phyloP scores from a whole-genome alignment of 306 rosid genomes.

The Citrullus amarus region DNA sequence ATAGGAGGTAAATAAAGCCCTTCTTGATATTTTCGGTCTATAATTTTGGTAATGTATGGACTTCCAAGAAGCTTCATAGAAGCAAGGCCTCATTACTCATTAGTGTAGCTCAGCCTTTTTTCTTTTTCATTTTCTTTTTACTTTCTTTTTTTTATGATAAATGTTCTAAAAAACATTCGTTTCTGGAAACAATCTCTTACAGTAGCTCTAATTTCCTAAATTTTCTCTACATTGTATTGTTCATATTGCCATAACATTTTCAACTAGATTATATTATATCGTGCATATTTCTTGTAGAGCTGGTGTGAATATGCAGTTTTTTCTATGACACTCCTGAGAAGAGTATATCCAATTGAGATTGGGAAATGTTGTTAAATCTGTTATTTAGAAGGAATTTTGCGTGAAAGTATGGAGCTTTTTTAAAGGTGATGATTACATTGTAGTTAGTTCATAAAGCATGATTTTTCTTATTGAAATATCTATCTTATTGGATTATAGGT shows the following conservation, averaged over 20 bases:
- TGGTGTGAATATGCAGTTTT: background rate
- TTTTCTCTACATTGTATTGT: background rate
- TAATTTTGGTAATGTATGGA: background rate
- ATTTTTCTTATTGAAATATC: background rate
- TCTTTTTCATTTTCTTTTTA: background rate
- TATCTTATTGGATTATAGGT: background rate
- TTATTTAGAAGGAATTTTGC: background rate
- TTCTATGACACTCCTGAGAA: background rate
- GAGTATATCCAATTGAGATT: background rate
- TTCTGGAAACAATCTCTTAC: background rate
- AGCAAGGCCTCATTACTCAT: background rate
- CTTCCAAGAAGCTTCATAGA: background rate
- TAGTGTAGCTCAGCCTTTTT: background rate
- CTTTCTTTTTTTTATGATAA: too few species aligned
- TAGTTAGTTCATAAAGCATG: background rate
- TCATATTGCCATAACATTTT: background rate
- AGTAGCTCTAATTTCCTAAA: background rate
- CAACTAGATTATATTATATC: background rate
- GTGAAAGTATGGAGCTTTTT: background rate
- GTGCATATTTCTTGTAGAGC: background rate
- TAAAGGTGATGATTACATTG: background rate
- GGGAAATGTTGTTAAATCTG: background rate
- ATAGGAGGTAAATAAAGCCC: background rate
- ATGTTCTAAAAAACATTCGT: background rate
- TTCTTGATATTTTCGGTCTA: background rate